These are phyloP conservation scores for Crucihimalaya himalaica DNA, from an alignment of 345 rosid species.

Conservation along the genomic window DNA sequence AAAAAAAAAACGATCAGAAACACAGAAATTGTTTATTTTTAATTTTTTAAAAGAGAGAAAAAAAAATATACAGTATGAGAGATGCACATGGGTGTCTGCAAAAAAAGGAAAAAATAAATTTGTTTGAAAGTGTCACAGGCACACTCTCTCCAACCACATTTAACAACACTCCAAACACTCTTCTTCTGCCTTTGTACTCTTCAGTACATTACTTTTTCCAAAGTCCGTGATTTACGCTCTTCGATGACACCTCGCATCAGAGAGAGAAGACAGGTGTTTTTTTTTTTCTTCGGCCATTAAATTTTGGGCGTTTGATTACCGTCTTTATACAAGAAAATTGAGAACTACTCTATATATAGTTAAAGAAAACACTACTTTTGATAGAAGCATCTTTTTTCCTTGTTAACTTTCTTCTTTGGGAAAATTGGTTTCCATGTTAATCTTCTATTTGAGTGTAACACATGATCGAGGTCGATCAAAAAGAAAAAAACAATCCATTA, in stretches of 20 bases:
- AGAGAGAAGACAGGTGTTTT: background rate
- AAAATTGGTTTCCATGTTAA: background rate
- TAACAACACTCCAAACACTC: slow-evolving; percentile 30
- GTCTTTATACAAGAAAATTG: background rate
- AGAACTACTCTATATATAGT: background rate
- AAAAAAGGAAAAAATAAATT: slow-evolving; percentile 22
- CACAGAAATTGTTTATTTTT: slow-evolving; percentile 14
- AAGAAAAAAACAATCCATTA: background rate
- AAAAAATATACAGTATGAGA: background rate
- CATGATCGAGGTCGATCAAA: background rate
- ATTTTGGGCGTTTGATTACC: background rate
- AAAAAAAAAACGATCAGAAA: slow-evolving; percentile 37
- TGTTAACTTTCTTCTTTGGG: background rate
- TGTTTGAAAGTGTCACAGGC: slow-evolving; percentile 45
- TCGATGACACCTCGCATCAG: slow-evolving; percentile 32
- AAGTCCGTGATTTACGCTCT: slow-evolving; percentile 46
- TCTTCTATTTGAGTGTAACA: background rate
- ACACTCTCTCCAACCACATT: slow-evolving; percentile 30
- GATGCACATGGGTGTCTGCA: slow-evolving; percentile 39
- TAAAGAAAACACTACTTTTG: background rate
- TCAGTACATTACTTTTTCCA: slow-evolving; percentile 39
- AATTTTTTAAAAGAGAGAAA: background rate
- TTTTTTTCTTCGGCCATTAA: slow-evolving; percentile 15
- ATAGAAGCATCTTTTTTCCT: background rate
- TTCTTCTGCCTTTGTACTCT: slow-evolving; percentile 35